Percentiles rank a stretch among this genome's conserved stretches.
These are phyloP conservation scores for Penicillium antarcticum DNA, from an alignment of 495 filamentous ascomycete genomes.

Conservation along the genomic window DNA sequence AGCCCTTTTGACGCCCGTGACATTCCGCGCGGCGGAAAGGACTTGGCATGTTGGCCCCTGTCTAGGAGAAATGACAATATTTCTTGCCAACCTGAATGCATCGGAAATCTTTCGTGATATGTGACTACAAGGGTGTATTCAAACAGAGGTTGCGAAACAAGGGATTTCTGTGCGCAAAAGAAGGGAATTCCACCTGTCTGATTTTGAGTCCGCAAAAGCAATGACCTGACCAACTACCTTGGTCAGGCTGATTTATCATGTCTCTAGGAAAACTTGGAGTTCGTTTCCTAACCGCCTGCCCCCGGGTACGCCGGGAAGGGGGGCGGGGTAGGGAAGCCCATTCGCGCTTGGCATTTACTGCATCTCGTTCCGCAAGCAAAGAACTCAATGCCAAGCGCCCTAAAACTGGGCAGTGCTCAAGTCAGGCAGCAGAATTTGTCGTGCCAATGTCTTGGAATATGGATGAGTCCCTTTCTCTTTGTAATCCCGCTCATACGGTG, in stretches of 20 bases:
- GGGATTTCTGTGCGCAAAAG: too few relatives aligned
- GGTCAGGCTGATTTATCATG: too few relatives aligned
- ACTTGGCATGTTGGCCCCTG: neutral
- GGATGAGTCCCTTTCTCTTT: neutral
- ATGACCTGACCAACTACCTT: too few relatives aligned
- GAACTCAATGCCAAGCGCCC: neutral
- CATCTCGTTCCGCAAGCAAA: neutral
- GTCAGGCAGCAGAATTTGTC: slow-evolving; percentile 1
- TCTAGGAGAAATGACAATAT: neutral
- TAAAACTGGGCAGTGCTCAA: neutral
- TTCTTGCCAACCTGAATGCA: neutral
- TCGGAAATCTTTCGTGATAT: neutral
- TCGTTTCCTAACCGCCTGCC: neutral
- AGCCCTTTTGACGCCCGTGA: neutral
- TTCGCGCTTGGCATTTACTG: slow-evolving; percentile 1
- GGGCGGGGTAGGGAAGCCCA: neutral
- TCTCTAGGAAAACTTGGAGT: too few relatives aligned
- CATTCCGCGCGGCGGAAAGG: slow-evolving; percentile 1
- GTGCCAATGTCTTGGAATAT: slow-evolving; percentile 2
- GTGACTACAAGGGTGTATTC: neutral
- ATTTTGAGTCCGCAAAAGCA: too few relatives aligned
- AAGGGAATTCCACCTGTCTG: too few relatives aligned
- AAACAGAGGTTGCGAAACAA: too few relatives aligned
- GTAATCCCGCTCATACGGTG: neutral
- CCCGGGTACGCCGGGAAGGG: neutral